Percentiles rank a stretch among this genome's conserved stretches.
Conservation (phyloP, 148 eudicot genomes). For the Chenopodium album region DNA sequence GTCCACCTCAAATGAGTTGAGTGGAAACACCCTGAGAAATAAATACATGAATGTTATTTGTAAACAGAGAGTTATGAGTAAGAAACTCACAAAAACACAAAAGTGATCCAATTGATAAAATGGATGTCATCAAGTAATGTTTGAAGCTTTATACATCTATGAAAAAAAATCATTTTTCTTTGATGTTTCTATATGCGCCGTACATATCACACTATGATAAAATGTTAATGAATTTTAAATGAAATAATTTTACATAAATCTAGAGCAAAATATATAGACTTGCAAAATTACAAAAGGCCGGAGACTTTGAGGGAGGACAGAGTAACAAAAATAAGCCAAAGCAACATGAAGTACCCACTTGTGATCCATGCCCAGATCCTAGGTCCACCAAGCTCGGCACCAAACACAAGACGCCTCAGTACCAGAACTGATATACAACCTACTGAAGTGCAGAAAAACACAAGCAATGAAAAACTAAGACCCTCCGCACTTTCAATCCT, state of each 20-base stretch:
- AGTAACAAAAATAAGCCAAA: slow-evolving; percentile 76
- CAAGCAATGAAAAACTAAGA: slow-evolving; percentile 78
- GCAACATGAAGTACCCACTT: slow-evolving; percentile 52
- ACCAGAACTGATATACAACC: slow-evolving; percentile 83
- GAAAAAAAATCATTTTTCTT: no score
- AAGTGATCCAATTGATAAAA: no score
- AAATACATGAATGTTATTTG: no score
- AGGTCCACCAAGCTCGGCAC: slow-evolving; percentile 92
- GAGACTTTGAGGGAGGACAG: slow-evolving; percentile 74
- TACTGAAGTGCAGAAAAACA: slow-evolving; percentile 74
- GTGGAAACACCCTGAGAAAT: no score
- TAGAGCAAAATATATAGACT: neutral
- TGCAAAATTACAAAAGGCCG: slow-evolving; percentile 45
- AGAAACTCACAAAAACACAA: no score
- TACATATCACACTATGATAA: no score
- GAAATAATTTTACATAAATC: neutral
- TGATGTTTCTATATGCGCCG: no score
- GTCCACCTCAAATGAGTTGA: no score
- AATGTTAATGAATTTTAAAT: no score
- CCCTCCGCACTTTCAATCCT: slow-evolving; percentile 59
- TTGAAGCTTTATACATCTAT: neutral
- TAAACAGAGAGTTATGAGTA: no score
- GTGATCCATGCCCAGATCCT: slow-evolving; percentile 89
- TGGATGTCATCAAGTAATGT: neutral
- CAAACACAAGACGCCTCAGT: slow-evolving; percentile 64